Conservation (phyloP, 306 rosid species). For the Quercus parvula region DNA sequence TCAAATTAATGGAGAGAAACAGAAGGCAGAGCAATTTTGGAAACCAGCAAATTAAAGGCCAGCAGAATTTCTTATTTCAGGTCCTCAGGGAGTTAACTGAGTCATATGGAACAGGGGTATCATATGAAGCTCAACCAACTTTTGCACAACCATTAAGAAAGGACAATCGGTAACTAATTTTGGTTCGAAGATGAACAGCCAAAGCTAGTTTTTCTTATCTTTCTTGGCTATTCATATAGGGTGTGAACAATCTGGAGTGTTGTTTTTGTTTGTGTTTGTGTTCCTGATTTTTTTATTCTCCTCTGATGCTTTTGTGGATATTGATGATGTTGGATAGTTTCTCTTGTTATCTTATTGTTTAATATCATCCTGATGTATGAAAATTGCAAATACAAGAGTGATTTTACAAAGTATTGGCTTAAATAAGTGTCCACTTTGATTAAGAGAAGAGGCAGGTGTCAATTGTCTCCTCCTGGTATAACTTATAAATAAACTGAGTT, state of each 20-base stretch:
- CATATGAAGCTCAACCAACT: conserved; percentile 4
- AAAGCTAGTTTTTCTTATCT: conserved; percentile 18
- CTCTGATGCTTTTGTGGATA: conserved; percentile 44
- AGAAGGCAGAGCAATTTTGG: background rate
- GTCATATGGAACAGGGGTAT: conserved; percentile 3
- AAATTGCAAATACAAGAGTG: no score
- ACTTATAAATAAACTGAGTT: background rate
- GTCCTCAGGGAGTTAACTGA: background rate
- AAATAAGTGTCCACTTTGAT: no score
- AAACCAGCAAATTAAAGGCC: conserved; percentile 3
- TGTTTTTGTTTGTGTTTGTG: conserved; percentile 34
- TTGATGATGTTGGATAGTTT: conserved; percentile 28
- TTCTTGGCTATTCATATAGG: conserved; percentile 23
- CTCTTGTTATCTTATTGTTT: conserved; percentile 18
- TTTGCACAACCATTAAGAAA: conserved; percentile 6
- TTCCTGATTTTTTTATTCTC: conserved; percentile 27
- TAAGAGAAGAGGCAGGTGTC: no score
- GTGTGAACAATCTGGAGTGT: conserved; percentile 31
- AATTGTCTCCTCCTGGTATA: no score
- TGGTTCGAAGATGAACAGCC: background rate
- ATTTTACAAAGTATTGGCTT: no score
- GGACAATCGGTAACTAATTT: conserved; percentile 13
- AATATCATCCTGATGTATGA: background rate
- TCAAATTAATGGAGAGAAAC: conserved; percentile 4
- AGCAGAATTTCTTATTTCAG: background rate